Evolutionary conservation across 345 rosid species (phyloP).

Genomic region (Eucalyptus curtisii): DNA sequence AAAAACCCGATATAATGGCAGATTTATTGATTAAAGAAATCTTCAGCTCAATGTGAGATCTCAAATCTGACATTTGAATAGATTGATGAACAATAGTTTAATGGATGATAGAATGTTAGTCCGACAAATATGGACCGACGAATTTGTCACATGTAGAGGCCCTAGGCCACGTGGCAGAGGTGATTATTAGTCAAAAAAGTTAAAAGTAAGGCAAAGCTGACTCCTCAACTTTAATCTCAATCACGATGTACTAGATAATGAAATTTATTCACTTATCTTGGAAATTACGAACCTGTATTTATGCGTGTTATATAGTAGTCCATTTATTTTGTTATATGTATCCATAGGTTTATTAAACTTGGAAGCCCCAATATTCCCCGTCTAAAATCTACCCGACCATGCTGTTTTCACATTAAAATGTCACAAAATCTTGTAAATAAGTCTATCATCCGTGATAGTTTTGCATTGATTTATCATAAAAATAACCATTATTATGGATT

Average conservation of each 20-base stretch:
- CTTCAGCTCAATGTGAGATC: not conserved
- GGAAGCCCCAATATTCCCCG: not conserved
- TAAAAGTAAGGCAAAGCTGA: not conserved
- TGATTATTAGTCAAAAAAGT: not conserved
- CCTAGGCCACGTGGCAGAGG: not conserved
- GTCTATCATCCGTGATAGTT: fast-evolving
- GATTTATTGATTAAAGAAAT: not conserved
- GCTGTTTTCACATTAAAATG: not conserved
- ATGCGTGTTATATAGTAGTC: not conserved
- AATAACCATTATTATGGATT: not conserved
- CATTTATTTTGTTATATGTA: not conserved
- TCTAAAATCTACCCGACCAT: not conserved
- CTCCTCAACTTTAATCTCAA: not conserved
- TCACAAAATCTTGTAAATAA: not conserved
- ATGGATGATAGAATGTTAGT: not conserved
- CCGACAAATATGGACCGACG: not conserved
- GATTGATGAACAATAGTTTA: not conserved
- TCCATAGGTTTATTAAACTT: not conserved
- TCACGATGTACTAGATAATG: not conserved
- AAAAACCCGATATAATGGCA: not conserved
- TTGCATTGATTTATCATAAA: not conserved
- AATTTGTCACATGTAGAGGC: not conserved
- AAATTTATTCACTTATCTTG: not conserved
- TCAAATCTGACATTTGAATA: not conserved
- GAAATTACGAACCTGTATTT: not conserved